These are phyloP conservation scores for Gnetum montanum DNA, from an alignment of 75 land plant species.

Conservation along the genomic window DNA sequence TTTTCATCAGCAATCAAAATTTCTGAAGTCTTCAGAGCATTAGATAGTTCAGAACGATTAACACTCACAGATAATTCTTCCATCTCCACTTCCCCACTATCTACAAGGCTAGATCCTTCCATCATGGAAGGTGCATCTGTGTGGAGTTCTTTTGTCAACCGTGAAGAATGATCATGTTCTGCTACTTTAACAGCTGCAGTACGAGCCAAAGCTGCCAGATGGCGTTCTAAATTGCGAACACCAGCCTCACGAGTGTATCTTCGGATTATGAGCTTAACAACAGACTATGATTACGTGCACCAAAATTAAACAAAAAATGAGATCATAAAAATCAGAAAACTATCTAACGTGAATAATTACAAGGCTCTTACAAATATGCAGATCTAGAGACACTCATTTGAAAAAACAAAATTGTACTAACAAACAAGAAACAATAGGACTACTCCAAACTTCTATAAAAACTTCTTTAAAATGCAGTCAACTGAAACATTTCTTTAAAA, in stretches of 20 bases:
- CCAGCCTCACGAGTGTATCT: constrained; percentile 97
- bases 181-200: constrained; percentile 93
- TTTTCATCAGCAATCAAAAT: constrained; percentile 73
- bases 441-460: no score
- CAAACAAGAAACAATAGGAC: no score
- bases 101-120: constrained; percentile 62
- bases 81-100: constrained; percentile 81
- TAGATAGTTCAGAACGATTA: constrained; percentile 55
- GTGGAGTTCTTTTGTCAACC: constrained; percentile 40
- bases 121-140: constrained; percentile 37
- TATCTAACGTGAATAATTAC: no score
- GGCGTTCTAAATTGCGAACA: constrained; percentile 83
- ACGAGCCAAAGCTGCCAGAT: constrained; percentile 92
- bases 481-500: no score
- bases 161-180: constrained; percentile 47
- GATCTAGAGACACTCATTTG: no score
- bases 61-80: constrained; percentile 81
- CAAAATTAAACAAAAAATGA: neutral
- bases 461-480: no score
- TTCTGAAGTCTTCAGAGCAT: constrained; percentile 27
- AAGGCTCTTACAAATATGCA: no score
- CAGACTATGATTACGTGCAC: constrained; percentile 25
- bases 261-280: constrained; percentile 84
- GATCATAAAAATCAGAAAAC: neutral
- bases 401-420: no score